Base-by-base conservation (phyloP, 768 basidiomycete species). In the Russula abietina region DNA sequence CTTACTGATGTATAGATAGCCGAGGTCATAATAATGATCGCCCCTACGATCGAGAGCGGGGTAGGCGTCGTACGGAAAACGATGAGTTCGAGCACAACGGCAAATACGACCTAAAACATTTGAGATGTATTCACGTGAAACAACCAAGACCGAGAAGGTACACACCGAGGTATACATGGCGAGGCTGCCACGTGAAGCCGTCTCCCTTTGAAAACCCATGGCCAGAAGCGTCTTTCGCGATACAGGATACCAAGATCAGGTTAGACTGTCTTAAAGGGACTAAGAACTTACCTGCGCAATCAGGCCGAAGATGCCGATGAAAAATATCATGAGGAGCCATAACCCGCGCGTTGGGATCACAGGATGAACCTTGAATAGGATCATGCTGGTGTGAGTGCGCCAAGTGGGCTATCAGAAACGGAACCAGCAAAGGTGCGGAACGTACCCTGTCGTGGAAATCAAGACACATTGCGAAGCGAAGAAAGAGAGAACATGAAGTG, bases 1-100 rank as follows among this genome's bases (percentile, higher is more conserved):
- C n/a, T n/a, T n/a, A 90, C 87, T 10, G 83, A 87, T 38, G 87
- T 81, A 70, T 82, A 89, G 28, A 85, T 65, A 0, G 88, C 88
- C 11, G 83, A 80, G 2, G 75, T 66, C 41, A 90, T 71, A 66
- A 91, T 92, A 61, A 91, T 81, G 5, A 75, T 49, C 1, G 83
- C 84, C 1, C 91, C 91, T 11, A 83, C 67, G 5, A 85, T 69
- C 3, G 86, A 88, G 32, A 88, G 74, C 1, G 76, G 65, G 1
- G 87, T 80, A 0, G 88, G 89, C 6, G 75, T 71, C 0, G 79
- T 79, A 50, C 83, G 76, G 72, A 92, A 89, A 67, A 88, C 79
- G 46, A 87, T 65, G 4, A 81, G 75, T 70, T 93, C 87, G 12
- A 91, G 75, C 17, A 84, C 70, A 2, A 80, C 75, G 0, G 88